Conservation (phyloP, 441 rosid species). For the Gossypium aridum region DNA sequence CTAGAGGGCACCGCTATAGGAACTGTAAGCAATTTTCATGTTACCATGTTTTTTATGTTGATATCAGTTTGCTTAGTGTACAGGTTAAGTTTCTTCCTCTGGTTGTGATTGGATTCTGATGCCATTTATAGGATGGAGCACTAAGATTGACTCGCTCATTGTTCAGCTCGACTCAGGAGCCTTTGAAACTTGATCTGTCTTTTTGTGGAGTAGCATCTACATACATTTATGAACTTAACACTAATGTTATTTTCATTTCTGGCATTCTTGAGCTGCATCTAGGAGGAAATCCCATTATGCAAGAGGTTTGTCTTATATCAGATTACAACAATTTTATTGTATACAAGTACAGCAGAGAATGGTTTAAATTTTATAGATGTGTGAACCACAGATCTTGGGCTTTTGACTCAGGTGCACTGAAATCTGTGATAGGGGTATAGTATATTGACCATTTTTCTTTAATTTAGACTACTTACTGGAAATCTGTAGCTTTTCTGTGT, state of each 20-base stretch:
- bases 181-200: slow-evolving; percentile 75
- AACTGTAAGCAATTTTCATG: slow-evolving; percentile 40
- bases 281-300: slow-evolving; percentile 62
- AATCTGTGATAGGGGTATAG: background rate
- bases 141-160: slow-evolving; percentile 56
- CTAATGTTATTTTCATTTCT: slow-evolving; percentile 28
- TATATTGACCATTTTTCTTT: background rate
- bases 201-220: slow-evolving; percentile 53
- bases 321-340: background rate
- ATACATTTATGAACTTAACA: slow-evolving; percentile 35
- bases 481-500: background rate
- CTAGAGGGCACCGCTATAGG: slow-evolving; percentile 80
- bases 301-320: slow-evolving; percentile 52
- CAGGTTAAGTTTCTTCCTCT: background rate
- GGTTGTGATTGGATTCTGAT: slow-evolving; percentile 12
- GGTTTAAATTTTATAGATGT: background rate
- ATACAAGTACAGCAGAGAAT: background rate
- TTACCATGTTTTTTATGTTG: background rate
- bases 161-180: slow-evolving; percentile 44
- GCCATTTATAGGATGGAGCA: slow-evolving; percentile 61
- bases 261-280: slow-evolving; percentile 67
- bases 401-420: background rate
- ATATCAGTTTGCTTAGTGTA: slow-evolving; percentile 4
- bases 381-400: background rate
- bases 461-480: background rate